Evolutionary conservation across 805 yeast species (phyloP).

Genomic region (Schwanniomyces polymorphus): DNA sequence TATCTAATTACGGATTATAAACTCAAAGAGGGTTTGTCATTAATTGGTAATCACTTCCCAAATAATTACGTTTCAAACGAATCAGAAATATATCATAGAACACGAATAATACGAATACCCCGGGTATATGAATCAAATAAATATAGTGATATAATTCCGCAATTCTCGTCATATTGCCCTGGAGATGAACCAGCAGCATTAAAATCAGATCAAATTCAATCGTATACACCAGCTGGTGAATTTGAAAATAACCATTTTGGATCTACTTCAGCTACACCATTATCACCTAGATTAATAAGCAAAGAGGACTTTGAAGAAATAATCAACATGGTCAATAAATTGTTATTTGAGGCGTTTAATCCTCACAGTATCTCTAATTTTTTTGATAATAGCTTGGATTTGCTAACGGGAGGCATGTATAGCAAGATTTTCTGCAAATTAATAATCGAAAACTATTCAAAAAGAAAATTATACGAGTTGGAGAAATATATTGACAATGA

Average conservation of each 20-base stretch:
- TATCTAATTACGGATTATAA: constrained; percentile 38
- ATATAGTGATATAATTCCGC: constrained; percentile 47
- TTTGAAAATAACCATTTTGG: constrained; percentile 51
- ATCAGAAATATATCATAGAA: constrained; percentile 27
- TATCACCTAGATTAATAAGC: constrained; percentile 25
- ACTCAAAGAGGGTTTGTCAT: constrained; percentile 18
- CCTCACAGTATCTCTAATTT: constrained; percentile 24
- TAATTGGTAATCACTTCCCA: constrained; percentile 68
- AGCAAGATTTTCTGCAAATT: constrained; percentile 17
- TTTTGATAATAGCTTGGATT: constrained; percentile 41
- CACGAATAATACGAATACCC: constrained; percentile 69
- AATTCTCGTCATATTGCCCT: constrained; percentile 54
- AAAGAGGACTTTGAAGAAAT: constrained; percentile 41
- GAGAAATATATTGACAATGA: constrained; percentile 31
- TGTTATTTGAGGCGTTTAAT: constrained; percentile 38
- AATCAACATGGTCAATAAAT: constrained; percentile 44
- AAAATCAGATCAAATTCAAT: constrained; percentile 5
- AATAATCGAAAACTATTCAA: constrained; percentile 19
- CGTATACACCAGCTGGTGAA: constrained; percentile 38
- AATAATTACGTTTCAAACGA: constrained; percentile 43
- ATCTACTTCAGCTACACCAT: constrained; percentile 49
- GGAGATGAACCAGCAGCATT: constrained; percentile 68
- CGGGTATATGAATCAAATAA: constrained; percentile 37
- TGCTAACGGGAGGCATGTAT: constrained; percentile 38
- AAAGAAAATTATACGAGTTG: constrained; percentile 32